phyloP scores from a whole-genome alignment of 257 asterid genomes.

The Nicotiana tomentosiformis region DNA sequence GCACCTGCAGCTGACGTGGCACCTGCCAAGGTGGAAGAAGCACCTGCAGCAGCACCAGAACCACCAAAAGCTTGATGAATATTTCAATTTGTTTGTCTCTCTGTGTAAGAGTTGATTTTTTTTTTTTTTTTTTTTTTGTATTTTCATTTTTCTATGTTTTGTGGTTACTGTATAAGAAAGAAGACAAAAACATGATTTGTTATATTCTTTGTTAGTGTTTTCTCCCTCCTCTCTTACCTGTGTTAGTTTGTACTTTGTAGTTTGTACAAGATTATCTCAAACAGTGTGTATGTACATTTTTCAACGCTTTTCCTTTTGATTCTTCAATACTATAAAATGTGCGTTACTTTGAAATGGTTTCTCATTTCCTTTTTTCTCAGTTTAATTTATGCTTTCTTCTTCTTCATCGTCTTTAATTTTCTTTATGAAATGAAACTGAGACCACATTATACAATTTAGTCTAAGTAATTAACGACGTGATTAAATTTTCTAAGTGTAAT shows the following conservation, averaged over 20 bases:
- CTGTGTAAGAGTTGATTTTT: constrained; percentile 10
- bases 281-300: neutral
- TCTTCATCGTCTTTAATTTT: neutral
- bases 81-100: neutral
- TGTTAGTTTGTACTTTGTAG: neutral
- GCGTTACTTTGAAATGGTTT: neutral
- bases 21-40: constrained; percentile 33
- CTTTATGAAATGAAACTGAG: neutral
- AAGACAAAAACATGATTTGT: constrained; percentile 15
- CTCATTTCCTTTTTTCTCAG: neutral
- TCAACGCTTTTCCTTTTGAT: neutral
- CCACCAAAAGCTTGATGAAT: constrained; percentile 39
- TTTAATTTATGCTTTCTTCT: neutral
- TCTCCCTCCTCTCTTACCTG: neutral
- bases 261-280: neutral
- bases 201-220: constrained; percentile 24
- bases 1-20: constrained; percentile 8
- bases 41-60: constrained; percentile 27
- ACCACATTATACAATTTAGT: neutral
- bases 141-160: neutral
- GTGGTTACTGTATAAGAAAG: constrained; percentile 11
- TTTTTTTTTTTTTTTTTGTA: neutral
- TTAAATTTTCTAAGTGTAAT: neutral
- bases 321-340: neutral
- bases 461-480: neutral